Percentiles rank a stretch among this genome's conserved stretches.
Conservation (phyloP, 768 basidiomycete species). For the Termitomyces sp. region DNA sequence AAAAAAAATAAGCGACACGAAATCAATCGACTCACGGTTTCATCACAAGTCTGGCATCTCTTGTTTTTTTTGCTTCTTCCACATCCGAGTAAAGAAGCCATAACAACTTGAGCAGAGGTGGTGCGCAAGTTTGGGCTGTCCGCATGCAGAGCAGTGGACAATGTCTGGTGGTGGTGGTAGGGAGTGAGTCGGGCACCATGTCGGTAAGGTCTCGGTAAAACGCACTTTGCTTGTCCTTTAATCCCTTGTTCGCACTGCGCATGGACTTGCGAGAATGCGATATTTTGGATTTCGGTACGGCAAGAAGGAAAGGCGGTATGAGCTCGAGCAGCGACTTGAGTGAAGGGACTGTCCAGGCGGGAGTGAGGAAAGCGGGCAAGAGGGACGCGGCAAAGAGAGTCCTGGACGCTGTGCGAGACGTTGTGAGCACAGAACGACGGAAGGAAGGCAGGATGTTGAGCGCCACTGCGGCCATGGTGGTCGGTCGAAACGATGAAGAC, state of each 20-base stretch:
- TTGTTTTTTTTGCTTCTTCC: conserved; percentile 42
- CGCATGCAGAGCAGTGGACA: conserved; percentile 87
- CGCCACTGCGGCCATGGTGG: conserved; percentile 30
- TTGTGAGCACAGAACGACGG: conserved; percentile 7
- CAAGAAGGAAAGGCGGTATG: conserved; percentile 82
- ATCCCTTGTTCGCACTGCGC: conserved; percentile 89
- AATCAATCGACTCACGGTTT: conserved; percentile 1
- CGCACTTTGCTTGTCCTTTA: conserved; percentile 90
- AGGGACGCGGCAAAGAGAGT: conserved; percentile 8
- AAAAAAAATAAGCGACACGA: background rate
- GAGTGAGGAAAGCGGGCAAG: conserved; percentile 9
- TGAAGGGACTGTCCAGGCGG: conserved; percentile 32
- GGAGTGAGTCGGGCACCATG: background rate
- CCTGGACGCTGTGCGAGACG: conserved; percentile 4
- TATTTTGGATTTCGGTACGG: conserved; percentile 91
- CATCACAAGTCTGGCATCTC: conserved; percentile 36
- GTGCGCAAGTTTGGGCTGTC: conserved; percentile 82
- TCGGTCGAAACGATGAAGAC: conserved; percentile 6
- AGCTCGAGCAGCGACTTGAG: conserved; percentile 54
- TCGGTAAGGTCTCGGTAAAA: background rate
- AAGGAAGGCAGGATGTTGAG: conserved; percentile 18
- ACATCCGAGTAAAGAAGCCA: conserved; percentile 57
- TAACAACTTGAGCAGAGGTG: conserved; percentile 84
- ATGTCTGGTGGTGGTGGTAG: conserved; percentile 53
- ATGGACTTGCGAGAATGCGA: conserved; percentile 95